Conservation (phyloP, 371 early-diverging fungal species). For the Mucor plumbeus region DNA sequence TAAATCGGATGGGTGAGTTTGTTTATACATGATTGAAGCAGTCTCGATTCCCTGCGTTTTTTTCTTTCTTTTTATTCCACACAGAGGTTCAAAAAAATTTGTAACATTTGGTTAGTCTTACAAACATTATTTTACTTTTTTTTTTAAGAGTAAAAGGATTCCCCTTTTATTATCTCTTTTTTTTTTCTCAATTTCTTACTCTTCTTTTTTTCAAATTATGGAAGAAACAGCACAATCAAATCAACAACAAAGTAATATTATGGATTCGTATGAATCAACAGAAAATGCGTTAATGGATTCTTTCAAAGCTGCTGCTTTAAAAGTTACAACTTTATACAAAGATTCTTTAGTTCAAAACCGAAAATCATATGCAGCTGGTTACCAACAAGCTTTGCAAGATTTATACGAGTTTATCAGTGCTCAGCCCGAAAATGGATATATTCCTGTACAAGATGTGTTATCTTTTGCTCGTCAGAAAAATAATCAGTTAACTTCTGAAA, state of each 20-base stretch:
- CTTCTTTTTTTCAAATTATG: background rate
- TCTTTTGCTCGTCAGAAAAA: slow-evolving; percentile 54
- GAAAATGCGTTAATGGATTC: slow-evolving; percentile 65
- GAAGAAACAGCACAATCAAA: slow-evolving; percentile 4
- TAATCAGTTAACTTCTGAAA: slow-evolving; percentile 51
- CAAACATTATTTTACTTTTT: background rate
- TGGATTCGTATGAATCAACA: slow-evolving; percentile 52
- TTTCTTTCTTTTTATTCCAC: background rate
- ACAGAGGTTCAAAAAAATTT: background rate
- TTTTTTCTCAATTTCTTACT: background rate
- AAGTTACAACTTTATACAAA: slow-evolving; percentile 76
- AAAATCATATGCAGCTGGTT: slow-evolving; percentile 69
- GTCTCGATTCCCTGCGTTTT: background rate
- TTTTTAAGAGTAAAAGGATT: background rate
- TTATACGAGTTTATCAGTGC: slow-evolving; percentile 60
- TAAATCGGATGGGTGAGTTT: background rate
- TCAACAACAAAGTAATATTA: slow-evolving; percentile 23
- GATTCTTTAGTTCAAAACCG: slow-evolving; percentile 70
- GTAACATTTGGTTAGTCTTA: slow-evolving; percentile 6
- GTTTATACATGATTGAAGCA: background rate
- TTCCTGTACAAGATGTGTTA: slow-evolving; percentile 64
- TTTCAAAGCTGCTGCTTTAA: slow-evolving; percentile 72
- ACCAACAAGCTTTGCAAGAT: slow-evolving; percentile 75
- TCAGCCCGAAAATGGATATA: slow-evolving; percentile 46
- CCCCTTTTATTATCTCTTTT: background rate